A percentile compares a stretch with the other conserved stretches of the same genome.
Conservation (phyloP, 129 eudicot genomes). For the Apium graveolens region DNA sequence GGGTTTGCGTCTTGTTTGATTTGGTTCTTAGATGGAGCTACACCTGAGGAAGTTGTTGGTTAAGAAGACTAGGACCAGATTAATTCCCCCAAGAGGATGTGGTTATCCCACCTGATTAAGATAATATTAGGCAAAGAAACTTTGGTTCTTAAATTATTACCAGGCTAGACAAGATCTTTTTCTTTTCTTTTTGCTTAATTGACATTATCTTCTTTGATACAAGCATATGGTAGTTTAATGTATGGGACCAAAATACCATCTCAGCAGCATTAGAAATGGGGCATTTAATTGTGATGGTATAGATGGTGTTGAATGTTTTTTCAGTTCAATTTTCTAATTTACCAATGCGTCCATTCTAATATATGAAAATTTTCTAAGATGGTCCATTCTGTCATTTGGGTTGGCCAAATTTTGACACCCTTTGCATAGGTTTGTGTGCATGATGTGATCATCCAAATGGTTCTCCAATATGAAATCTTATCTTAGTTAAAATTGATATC, state of each 20-base stretch:
- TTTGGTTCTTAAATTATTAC: background rate
- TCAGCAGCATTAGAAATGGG: background rate
- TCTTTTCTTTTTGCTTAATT: background rate
- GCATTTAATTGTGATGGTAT: background rate
- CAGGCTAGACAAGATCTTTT: background rate
- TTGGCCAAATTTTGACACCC: background rate
- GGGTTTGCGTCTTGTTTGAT: slow-evolving; percentile 84
- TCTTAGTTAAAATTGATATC: background rate
- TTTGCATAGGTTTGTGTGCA: slow-evolving; percentile 3
- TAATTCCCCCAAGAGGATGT: background rate
- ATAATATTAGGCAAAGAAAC: too few species aligned
- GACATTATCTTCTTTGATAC: background rate
- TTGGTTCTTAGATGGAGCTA: slow-evolving; percentile 73
- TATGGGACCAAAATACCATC: background rate
- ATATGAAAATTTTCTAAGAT: too few species aligned
- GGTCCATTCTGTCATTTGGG: background rate
- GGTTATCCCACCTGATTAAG: background rate
- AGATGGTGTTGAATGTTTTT: background rate
- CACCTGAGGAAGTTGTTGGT: slow-evolving; percentile 43
- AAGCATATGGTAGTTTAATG: background rate
- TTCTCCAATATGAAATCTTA: background rate
- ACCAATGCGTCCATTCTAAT: too few species aligned
- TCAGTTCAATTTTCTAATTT: background rate
- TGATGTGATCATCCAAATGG: background rate
- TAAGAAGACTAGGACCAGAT: background rate